Percentiles rank a stretch among this genome's conserved stretches.
phyloP scores from a whole-genome alignment of 1,139 yeast species.

The Lodderomyces elongisporus region DNA sequence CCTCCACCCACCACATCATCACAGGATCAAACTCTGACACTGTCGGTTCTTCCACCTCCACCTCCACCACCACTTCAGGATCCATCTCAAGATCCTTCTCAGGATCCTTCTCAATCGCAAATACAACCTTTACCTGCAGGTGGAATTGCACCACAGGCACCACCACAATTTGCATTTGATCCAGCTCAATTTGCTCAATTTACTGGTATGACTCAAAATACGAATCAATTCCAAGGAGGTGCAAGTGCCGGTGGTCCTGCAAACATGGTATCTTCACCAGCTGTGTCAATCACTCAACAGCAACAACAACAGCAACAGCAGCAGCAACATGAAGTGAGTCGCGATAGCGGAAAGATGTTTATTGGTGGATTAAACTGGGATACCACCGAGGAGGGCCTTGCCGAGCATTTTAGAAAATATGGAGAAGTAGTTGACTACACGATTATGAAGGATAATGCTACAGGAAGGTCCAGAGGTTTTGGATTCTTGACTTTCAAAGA shows the following conservation, averaged over 20 bases:
- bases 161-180: conserved; percentile 9
- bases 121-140: conserved; percentile 2
- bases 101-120: conserved; percentile 3
- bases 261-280: conserved; percentile 3
- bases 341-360: conserved; percentile 82
- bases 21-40: conserved; percentile 2
- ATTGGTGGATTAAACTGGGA: conserved; percentile 99
- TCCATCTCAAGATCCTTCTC: too few species aligned
- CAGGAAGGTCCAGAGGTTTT: conserved; percentile 95
- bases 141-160: conserved; percentile 2
- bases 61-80: conserved; percentile 6
- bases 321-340: conserved; percentile 17
- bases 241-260: background rate
- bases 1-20: conserved; percentile 6
- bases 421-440: conserved; percentile 90
- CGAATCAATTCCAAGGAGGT: conserved; percentile 7
- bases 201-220: conserved; percentile 15
- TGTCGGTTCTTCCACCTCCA: conserved; percentile 3
- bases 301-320: background rate
- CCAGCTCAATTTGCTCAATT: conserved; percentile 13
- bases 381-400: conserved; percentile 82
- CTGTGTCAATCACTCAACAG: conserved; percentile 1
- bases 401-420: conserved; percentile 77
- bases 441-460: conserved; percentile 86
- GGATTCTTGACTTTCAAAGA: conserved; percentile 89